Evolutionary conservation across 2,329 filamentous ascomycete genomes (phyloP), one percentile per base, ranked within the genome.

Genomic region (Venturia pyrina): DNA sequence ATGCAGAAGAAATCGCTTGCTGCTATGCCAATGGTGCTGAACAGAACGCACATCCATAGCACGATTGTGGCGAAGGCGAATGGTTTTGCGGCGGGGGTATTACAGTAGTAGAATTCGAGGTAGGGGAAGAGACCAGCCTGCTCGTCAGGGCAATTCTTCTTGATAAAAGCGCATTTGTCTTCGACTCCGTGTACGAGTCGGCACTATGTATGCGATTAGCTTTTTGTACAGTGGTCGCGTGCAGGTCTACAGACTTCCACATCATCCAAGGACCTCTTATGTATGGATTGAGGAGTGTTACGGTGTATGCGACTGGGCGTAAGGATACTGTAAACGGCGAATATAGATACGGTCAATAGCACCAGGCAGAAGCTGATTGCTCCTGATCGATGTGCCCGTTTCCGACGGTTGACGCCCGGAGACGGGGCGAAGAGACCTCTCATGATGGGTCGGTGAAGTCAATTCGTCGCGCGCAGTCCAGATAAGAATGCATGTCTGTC

Each of bases 1-100:
- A 98, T 87, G 78, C 93, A 98, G 78, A 99, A 95, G 80, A 99
- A 99, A 78, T 99, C 95, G 77, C 92, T 97, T 28, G 95, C 95
- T 17, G 95, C 95, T 69, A 99, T 97, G 67, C 95, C 95, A 69
- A 99, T 97, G 17, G 95, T 98, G 70, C 90, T 93, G 78, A 99
- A 99, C 8, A 99, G 85, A 65, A 98, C 80, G 46, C 86, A 89
- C 7, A 97, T 84, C 95, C 95, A 99, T 67, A 87, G 71, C 19
- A 91, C 83, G 59, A 99, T 81, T 53, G 96, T 79, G 28, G 81
- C 74, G 72, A 99, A 96, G n/a, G 90, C 91, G 59, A 96, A 69
- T 0, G 89, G 87, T 73, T 91, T 88, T 17, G 81, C 86, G 65
- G 85, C 77, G 65, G 82, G 80, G 43, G 96, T 81, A 56, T 80